Base-by-base conservation (phyloP, 2,329 filamentous ascomycete species). In the Pochonia chlamydosporia region DNA sequence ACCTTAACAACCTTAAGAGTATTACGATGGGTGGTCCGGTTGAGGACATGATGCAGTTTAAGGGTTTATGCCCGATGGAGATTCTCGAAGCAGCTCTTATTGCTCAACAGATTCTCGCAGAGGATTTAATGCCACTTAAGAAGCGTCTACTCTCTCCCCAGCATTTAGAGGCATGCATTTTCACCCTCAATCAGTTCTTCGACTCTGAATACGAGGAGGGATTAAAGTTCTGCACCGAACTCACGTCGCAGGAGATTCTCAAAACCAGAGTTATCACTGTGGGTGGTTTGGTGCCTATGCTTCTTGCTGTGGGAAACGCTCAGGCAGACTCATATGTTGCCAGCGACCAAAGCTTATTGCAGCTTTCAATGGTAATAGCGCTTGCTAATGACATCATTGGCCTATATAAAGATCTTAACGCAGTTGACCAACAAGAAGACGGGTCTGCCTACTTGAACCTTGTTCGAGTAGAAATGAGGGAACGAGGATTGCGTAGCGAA, bases 401-500 rank as follows among this genome's bases (percentile, higher is more conserved):
- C 23, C 31, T 48, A 21, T 44, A 48, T 25, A 48, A 44, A 40
- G 46, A 48, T 18, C 39, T 48, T n/a, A 18, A 24, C 14, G 39
- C 46, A 2, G 40, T 48, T 4, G 40, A 48, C n/a, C 28, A 26
- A 25, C 40, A 31, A n/a, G 37, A 48, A 16, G 46, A 48, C 3
- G 46, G 46, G 16, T 48, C 46, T 9, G 46, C 46, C 11, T 48
- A 44, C 46, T 23, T 48, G 40, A 48, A 48, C 39, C 46, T 48
- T 18, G 46, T 48, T 31, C 40, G 46, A 3, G 46, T 44, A 14
- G 40, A 31, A 1, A 48, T 48, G 16, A n/a, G 46, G 4, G 28
- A 48, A 16, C 33, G 43, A 2, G 31, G 24, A 4, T n/a, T 43
- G 3, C 24, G 21, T 3, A 40, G 43, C 16, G 18, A 44, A 23